Conservation (phyloP, 257 asterid genomes). For the Voacanga thouarsii region DNA sequence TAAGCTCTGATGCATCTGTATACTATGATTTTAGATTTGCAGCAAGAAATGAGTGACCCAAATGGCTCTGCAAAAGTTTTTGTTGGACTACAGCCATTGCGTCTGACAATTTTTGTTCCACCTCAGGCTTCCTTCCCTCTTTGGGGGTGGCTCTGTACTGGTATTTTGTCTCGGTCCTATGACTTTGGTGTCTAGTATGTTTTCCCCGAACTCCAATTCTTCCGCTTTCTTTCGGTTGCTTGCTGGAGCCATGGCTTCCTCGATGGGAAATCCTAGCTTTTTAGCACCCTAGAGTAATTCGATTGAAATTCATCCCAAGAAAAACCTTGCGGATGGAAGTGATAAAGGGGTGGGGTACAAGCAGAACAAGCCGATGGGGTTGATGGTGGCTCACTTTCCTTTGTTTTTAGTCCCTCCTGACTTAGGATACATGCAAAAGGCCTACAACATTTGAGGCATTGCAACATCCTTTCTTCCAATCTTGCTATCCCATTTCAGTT, state of each 20-base stretch:
- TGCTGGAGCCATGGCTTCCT: slow-evolving; percentile 91
- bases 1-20: too few relatives aligned
- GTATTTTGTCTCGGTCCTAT: slow-evolving; percentile 43
- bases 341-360: slow-evolving; percentile 42
- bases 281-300: not conserved
- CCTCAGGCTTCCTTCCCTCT: slow-evolving; percentile 33
- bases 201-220: slow-evolving; percentile 54
- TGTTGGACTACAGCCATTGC: slow-evolving; percentile 10
- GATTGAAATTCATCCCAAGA: not conserved
- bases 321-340: slow-evolving; percentile 11
- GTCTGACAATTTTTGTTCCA: slow-evolving; percentile 27
- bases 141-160: slow-evolving; percentile 26
- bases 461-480: too few relatives aligned
- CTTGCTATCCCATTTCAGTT: too few relatives aligned
- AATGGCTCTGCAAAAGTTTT: slow-evolving; percentile 2
- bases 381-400: slow-evolving; percentile 74
- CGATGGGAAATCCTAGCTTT: slow-evolving; percentile 32
- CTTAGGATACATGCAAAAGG: too few relatives aligned
- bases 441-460: too few relatives aligned
- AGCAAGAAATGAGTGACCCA: slow-evolving; percentile 5
- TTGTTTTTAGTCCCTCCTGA: slow-evolving; percentile 66
- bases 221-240: slow-evolving; percentile 72
- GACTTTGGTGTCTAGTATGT: slow-evolving; percentile 43
- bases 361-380: slow-evolving; percentile 62
- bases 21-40: too few relatives aligned